phyloP scores from a whole-genome alignment of 1,139 yeast species.

The Casaregolazyma lundiana region DNA sequence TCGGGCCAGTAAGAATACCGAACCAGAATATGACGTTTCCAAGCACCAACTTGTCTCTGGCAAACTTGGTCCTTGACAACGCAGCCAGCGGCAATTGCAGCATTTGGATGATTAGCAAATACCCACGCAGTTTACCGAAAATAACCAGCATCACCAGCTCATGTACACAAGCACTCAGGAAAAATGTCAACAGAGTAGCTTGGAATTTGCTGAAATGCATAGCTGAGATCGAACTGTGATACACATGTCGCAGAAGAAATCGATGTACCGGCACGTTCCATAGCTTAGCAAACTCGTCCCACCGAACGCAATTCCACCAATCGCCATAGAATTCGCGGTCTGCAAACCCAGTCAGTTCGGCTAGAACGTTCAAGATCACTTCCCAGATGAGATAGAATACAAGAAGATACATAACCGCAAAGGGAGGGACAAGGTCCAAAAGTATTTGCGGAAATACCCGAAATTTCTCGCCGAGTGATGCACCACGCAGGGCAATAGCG shows the following conservation, averaged over 20 bases:
- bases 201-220: conserved; percentile 56
- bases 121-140: conserved; percentile 75
- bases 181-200: conserved; percentile 78
- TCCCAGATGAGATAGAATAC: conserved; percentile 94
- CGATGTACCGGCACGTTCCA: conserved; percentile 98
- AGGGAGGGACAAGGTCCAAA: conserved; percentile 76
- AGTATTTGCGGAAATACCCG: conserved; percentile 56
- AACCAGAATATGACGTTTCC: conserved; percentile 89
- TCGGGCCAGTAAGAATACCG: conserved; percentile 87
- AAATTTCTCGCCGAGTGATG: conserved; percentile 45
- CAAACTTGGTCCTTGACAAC: conserved; percentile 33
- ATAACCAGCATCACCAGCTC: conserved; percentile 90
- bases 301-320: conserved; percentile 96
- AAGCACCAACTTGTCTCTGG: conserved; percentile 54
- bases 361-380: conserved; percentile 79
- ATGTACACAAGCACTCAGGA: conserved; percentile 77
- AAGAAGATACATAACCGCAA: conserved; percentile 65
- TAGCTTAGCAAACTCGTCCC: conserved; percentile 90
- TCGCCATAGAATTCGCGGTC: conserved; percentile 92
- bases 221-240: conserved; percentile 83
- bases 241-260: conserved; percentile 85
- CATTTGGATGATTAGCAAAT: conserved; percentile 78
- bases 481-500: conserved; percentile 49
- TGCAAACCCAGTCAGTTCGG: conserved; percentile 79
- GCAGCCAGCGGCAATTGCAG: conserved; percentile 48